These are phyloP conservation scores for Tuber borchii DNA, from an alignment of 495 filamentous ascomycete genomes.

Conservation along the genomic window DNA sequence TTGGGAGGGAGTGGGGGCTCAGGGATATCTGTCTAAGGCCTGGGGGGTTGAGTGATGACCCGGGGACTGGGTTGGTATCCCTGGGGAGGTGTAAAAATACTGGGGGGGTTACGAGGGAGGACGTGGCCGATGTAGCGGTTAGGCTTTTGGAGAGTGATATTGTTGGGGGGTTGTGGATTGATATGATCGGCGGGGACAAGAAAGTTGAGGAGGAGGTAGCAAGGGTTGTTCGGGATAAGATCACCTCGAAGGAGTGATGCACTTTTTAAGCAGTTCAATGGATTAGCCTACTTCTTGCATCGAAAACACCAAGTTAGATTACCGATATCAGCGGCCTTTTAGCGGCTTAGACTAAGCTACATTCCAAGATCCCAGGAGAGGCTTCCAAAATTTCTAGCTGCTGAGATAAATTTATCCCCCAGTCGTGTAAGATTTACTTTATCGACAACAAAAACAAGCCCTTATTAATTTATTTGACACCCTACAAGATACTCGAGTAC, in stretches of 20 bases:
- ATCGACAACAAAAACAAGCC: neutral
- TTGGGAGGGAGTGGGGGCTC: slow-evolving; percentile 45
- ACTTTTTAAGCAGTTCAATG: slow-evolving; percentile 43
- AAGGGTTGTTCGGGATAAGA: slow-evolving; percentile 55
- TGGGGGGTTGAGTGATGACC: slow-evolving; percentile 55
- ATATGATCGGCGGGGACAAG: slow-evolving; percentile 57
- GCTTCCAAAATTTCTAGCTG: neutral
- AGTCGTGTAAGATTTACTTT: neutral
- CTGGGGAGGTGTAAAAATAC: slow-evolving; percentile 56
- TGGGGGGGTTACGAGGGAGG: slow-evolving; percentile 57
- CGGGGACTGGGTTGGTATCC: slow-evolving; percentile 55
- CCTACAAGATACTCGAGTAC: too few species aligned
- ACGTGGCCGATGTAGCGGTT: slow-evolving; percentile 64
- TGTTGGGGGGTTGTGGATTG: slow-evolving; percentile 56
- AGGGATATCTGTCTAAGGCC: slow-evolving; percentile 65
- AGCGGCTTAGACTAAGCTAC: neutral
- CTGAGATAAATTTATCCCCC: neutral
- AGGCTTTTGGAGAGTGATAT: slow-evolving; percentile 54
- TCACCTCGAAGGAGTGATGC: slow-evolving; percentile 52
- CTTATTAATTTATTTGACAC: neutral
- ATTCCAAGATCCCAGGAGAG: neutral
- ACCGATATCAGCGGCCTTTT: neutral
- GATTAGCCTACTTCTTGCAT: neutral
- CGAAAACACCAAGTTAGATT: neutral
- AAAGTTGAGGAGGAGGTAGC: slow-evolving; percentile 57